phyloP scores from a whole-genome alignment of 1,139 yeast species.

The Geotrichum bryndzae region DNA sequence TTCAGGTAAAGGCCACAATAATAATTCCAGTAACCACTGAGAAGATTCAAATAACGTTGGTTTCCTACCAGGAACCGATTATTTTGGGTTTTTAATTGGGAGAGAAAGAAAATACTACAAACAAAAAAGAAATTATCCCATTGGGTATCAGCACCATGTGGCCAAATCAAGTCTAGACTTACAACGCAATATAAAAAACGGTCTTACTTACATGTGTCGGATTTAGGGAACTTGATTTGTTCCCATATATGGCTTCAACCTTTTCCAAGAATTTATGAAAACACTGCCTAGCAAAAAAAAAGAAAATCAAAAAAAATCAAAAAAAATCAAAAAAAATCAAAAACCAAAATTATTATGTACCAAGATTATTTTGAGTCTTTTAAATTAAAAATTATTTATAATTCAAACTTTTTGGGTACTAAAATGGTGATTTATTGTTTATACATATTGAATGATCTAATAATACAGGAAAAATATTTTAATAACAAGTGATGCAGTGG shows the following conservation, averaged over 20 bases:
- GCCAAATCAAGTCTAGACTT: not conserved
- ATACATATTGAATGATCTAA: no score
- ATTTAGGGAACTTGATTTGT: not conserved
- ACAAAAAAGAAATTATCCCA: not conserved
- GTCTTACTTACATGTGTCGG: not conserved
- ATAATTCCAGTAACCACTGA: not conserved
- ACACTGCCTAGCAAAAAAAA: not conserved
- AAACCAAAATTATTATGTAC: no score
- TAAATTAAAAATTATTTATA: no score
- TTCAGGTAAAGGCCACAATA: not conserved
- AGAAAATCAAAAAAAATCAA: no score
- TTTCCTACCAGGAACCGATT: not conserved
- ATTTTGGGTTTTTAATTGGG: not conserved
- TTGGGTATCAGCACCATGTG: not conserved
- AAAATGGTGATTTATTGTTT: no score
- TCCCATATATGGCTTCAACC: not conserved
- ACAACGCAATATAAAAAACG: no score
- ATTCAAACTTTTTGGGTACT: no score
- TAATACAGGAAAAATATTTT: no score
- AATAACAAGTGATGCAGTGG: constrained; percentile 16
- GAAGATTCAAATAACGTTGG: not conserved
- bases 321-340: no score
- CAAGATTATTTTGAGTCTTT: no score
- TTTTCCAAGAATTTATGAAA: no score
- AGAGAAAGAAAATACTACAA: not conserved